These are phyloP conservation scores for Backusella sp. DNA, from an alignment of 192 early-diverging fungal genomes.

Conservation along the genomic window DNA sequence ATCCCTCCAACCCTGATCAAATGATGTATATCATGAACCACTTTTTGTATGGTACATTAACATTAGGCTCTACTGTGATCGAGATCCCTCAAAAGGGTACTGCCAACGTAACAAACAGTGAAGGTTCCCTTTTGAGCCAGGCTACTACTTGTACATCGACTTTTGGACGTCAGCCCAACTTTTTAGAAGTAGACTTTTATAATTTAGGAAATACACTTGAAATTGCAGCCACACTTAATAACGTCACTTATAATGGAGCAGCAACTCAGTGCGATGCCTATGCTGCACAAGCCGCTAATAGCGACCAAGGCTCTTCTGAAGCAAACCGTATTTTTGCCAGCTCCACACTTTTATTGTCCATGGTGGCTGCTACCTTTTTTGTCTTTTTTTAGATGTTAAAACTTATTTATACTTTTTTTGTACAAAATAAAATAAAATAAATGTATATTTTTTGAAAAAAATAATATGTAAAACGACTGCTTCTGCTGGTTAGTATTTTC, in stretches of 20 bases:
- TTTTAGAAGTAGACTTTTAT: slow-evolving; percentile 75
- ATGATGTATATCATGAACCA: slow-evolving; percentile 76
- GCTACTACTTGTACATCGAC: slow-evolving; percentile 49
- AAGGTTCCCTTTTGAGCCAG: slow-evolving; percentile 50
- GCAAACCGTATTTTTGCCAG: neutral
- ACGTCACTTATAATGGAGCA: slow-evolving; percentile 18
- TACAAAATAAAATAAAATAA: neutral
- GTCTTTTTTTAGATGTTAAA: slow-evolving; percentile 9
- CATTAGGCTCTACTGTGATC: slow-evolving; percentile 27
- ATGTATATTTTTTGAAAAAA: neutral
- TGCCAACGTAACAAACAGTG: slow-evolving; percentile 54
- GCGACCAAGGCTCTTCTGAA: neutral
- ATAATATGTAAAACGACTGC: too few species aligned
- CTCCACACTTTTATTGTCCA: neutral
- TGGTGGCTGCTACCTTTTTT: slow-evolving; percentile 5
- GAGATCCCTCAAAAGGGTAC: slow-evolving; percentile 53
- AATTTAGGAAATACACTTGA: slow-evolving; percentile 47
- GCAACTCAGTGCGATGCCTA: slow-evolving; percentile 12
- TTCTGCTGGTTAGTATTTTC: too few species aligned
- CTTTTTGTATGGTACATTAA: slow-evolving; percentile 57
- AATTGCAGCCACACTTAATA: slow-evolving; percentile 28
- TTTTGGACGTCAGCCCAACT: slow-evolving; percentile 60
- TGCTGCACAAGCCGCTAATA: neutral
- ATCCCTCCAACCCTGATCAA: slow-evolving; percentile 21
- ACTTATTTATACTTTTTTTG: neutral